Percentiles rank a stretch among this genome's conserved stretches.
These are phyloP conservation scores for Comarum palustre DNA, from an alignment of 306 rosid species.

Conservation along the genomic window DNA sequence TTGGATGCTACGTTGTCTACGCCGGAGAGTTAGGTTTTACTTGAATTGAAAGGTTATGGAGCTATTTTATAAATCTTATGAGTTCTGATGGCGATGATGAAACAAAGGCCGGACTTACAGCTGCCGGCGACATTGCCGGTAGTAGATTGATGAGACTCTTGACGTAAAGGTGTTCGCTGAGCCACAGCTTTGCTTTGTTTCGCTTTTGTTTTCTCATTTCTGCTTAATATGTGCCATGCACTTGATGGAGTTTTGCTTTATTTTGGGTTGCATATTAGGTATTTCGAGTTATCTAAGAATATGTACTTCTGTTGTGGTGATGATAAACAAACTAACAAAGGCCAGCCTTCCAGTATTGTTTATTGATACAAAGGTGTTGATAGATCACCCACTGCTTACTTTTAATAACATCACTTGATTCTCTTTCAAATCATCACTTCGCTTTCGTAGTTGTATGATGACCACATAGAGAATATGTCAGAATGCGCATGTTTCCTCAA, in stretches of 20 bases:
- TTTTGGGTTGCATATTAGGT: neutral
- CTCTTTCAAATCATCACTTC: neutral
- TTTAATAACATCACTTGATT: neutral
- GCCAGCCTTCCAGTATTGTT: too few species aligned
- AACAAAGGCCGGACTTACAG: conserved; percentile 86
- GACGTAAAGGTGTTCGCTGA: conserved; percentile 57
- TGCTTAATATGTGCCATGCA: neutral
- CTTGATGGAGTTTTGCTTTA: neutral
- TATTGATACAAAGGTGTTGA: neutral
- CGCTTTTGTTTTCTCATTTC: too few species aligned
- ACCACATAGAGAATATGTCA: too few species aligned
- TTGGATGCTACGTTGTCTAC: neutral
- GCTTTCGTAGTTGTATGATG: too few species aligned
- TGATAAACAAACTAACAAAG: neutral
- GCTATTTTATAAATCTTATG: neutral
- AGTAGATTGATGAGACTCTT: conserved; percentile 65
- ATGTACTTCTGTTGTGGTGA: neutral
- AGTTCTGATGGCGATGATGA: conserved; percentile 64
- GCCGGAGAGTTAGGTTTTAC: neutral
- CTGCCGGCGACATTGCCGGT: conserved; percentile 58
- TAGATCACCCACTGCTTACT: neutral
- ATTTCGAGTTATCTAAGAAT: too few species aligned
- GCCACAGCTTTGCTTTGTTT: conserved; percentile 38
- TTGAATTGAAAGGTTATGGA: neutral
- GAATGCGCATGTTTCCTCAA: neutral